Evolutionary conservation across 2,329 filamentous ascomycete genomes (phyloP), one percentile per base, ranked within the genome.

Genomic region (Paecilomyces fulvus): DNA sequence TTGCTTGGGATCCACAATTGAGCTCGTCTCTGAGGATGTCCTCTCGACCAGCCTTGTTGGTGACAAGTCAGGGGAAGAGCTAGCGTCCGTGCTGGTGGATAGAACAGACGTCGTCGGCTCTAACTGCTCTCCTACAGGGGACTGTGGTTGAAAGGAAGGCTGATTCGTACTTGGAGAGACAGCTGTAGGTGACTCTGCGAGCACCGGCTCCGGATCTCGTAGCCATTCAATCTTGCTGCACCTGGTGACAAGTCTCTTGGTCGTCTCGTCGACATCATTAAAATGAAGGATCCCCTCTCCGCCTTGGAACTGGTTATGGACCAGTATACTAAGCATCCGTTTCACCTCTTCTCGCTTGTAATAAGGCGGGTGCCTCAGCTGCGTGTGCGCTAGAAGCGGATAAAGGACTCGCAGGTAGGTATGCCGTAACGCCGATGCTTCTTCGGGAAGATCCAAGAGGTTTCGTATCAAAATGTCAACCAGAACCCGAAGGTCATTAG

Each of bases 391-490:
- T 21, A 99, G 79, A 23, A 99, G 80, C 0, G 94, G 94, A 67
- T 95, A 91, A 11, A 99, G 77, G 3, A 99, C 94, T 30, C 94
- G 86, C 5, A 99, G 81, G 69, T 99, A 99, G 3, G 94, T 99
- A 71, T 99, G 94, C 37, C 92, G 84, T 56, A 99, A 77, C 2
- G 83, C 76, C 12, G 70, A 64, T 10, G 79, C 85, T 69, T 96
- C 92, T 65, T 92, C 87, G 0, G 95, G 94, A 8, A 99, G 79
- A 70, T 99, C 94, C 65, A 97, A 85, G n/a, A 99, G 79, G 67
- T 99, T 99, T 49, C 94, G 89, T 59, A 99, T 90, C 57, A 99
- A 91, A 61, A 99, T 94, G 68, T 99, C 94, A 51, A 97, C 81
- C 14, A 99, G 82, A 3, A 99, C 94, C 57, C 90, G 89, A 30